Evolutionary conservation across 495 filamentous ascomycete genomes (phyloP).

Genomic region (Oidiodendron maius): DNA sequence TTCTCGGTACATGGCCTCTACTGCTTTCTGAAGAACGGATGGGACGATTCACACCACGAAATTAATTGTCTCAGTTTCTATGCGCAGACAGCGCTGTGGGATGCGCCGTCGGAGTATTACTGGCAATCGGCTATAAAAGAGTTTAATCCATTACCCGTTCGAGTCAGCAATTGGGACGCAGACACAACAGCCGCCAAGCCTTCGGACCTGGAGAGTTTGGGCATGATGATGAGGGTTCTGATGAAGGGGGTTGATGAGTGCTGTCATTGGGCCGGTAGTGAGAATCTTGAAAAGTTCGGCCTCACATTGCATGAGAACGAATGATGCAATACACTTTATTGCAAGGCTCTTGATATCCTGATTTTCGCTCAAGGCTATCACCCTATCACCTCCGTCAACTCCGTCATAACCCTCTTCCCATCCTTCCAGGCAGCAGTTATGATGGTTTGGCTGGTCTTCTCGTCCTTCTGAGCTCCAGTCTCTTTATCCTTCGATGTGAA

Average conservation of each 20-base stretch:
- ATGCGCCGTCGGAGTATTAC: conserved; percentile 30
- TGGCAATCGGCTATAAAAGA: conserved; percentile 37
- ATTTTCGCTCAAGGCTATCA: no score
- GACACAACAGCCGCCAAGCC: neutral
- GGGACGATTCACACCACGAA: neutral
- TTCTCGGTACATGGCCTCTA: conserved; percentile 31
- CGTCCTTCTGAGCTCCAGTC: no score
- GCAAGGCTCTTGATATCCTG: no score
- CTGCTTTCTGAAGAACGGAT: conserved; percentile 21
- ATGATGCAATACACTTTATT: no score
- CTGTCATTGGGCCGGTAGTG: no score
- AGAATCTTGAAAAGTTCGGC: no score
- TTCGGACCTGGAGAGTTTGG: neutral
- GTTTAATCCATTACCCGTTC: neutral
- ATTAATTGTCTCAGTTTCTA: conserved; percentile 14
- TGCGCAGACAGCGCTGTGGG: conserved; percentile 31
- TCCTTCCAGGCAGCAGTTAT: no score
- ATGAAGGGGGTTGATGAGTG: neutral
- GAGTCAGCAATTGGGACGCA: neutral
- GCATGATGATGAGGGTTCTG: neutral
- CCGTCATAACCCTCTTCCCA: no score
- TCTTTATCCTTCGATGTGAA: no score
- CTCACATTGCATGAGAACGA: no score
- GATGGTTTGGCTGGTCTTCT: no score
- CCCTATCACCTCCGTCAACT: no score